phyloP scores from a whole-genome alignment of 2,329 filamentous ascomycete genomes.

The Diaporthe ilicicola region DNA sequence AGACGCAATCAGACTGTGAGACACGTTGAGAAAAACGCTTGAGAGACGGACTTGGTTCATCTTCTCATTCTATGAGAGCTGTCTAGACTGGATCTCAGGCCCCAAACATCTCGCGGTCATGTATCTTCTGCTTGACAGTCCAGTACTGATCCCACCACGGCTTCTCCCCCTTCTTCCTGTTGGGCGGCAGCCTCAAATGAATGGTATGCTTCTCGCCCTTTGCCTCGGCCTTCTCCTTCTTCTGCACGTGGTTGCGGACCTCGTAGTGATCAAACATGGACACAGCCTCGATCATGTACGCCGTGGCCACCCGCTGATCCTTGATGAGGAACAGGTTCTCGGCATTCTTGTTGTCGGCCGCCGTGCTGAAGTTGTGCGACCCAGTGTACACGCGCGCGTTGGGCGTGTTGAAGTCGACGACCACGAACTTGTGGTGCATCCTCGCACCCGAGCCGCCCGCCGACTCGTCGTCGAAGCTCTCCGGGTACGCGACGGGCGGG shows the following conservation, averaged over 20 bases:
- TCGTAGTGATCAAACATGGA: constrained; percentile 38
- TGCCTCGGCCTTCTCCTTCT: constrained; percentile 32
- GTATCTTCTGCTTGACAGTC: constrained; percentile 34
- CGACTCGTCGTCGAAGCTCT: constrained; percentile 34
- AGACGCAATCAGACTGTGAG: not conserved
- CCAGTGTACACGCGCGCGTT: constrained; percentile 37
- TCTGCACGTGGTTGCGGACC: constrained; percentile 33
- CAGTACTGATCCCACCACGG: constrained; percentile 38
- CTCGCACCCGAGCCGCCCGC: constrained; percentile 36
- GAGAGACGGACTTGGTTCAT: too few relatives aligned
- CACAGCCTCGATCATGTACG: constrained; percentile 38
- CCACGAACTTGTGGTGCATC: constrained; percentile 38
- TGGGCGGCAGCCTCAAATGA: constrained; percentile 33
- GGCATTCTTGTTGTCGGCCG: constrained; percentile 35
- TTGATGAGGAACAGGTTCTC: constrained; percentile 36
- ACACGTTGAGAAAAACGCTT: not conserved
- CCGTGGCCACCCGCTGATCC: constrained; percentile 35
- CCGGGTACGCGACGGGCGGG: constrained; percentile 37
- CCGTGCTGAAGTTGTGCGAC: constrained; percentile 37
- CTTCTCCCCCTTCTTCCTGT: constrained; percentile 28
- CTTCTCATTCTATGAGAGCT: not conserved
- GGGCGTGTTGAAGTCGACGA: constrained; percentile 37
- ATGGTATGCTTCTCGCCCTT: constrained; percentile 33
- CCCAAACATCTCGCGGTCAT: constrained; percentile 36
- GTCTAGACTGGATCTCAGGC: not conserved